These are phyloP conservation scores for Saprolegnia diclina DNA, from an alignment of 352 stramenopile genomes.

Conservation along the genomic window DNA sequence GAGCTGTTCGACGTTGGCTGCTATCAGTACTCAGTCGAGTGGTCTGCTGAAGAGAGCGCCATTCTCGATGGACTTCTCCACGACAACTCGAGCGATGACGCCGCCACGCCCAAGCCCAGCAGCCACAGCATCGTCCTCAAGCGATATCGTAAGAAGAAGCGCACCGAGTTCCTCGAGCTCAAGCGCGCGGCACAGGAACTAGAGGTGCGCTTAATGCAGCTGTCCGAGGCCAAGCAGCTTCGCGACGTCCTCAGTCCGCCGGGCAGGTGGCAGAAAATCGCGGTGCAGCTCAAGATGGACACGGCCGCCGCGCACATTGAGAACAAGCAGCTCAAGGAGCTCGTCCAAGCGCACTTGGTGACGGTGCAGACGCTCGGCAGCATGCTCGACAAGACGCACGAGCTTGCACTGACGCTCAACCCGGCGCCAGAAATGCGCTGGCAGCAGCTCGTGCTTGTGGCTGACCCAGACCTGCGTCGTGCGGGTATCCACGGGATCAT, in stretches of 20 bases:
- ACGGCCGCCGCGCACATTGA: background rate
- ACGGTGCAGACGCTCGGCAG: background rate
- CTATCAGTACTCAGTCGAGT: background rate
- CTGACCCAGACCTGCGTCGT: background rate
- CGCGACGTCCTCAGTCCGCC: background rate
- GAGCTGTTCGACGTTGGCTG: no score
- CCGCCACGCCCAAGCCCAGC: no score
- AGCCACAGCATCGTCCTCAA: background rate
- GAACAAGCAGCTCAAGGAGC: background rate
- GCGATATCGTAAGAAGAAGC: background rate
- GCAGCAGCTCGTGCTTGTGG: conserved; percentile 6
- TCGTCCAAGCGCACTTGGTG: conserved; percentile 7
- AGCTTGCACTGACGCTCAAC: background rate
- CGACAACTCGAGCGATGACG: background rate
- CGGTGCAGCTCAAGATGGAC: background rate
- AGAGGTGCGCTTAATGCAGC: background rate
- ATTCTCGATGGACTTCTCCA: background rate
- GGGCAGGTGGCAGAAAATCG: background rate
- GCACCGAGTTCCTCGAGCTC: background rate
- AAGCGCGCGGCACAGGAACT: background rate
- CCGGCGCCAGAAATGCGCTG: background rate
- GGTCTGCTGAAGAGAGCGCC: background rate
- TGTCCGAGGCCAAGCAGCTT: background rate
- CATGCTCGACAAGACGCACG: background rate
- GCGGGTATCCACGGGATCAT: background rate